phyloP scores from a whole-genome alignment of 805 yeast species.

The Candida morakotiae region DNA sequence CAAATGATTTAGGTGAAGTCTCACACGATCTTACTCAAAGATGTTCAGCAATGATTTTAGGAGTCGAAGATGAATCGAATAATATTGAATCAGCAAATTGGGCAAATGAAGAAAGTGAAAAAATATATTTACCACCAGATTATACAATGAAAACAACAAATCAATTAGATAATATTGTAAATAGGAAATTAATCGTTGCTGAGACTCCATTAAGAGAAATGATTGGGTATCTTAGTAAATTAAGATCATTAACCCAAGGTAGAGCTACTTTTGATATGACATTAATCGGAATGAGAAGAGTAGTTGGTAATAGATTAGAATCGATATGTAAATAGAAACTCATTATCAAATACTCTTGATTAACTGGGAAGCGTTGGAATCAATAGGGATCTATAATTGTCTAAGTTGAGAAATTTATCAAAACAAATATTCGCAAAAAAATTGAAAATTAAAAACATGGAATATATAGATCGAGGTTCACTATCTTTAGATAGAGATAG shows the following conservation, averaged over 20 bases:
- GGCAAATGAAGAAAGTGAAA: slow-evolving; percentile 55
- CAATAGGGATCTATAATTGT: no score
- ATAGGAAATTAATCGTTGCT: slow-evolving; percentile 64
- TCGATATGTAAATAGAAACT: slow-evolving; percentile 5
- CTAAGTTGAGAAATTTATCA: slow-evolving; percentile 1
- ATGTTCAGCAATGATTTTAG: slow-evolving; percentile 68
- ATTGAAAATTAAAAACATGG: neutral
- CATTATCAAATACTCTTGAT: no score
- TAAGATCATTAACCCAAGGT: slow-evolving; percentile 86
- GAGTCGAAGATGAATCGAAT: slow-evolving; percentile 62
- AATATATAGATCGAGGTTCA: slow-evolving; percentile 9
- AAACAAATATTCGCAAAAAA: neutral
- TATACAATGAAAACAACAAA: slow-evolving; percentile 40
- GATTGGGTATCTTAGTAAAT: slow-evolving; percentile 78
- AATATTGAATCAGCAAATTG: slow-evolving; percentile 36
- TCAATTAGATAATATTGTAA: slow-evolving; percentile 16
- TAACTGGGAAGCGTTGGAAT: no score
- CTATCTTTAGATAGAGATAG: slow-evolving; percentile 30
- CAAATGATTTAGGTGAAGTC: slow-evolving; percentile 76
- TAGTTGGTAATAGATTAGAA: slow-evolving; percentile 44
- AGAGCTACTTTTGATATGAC: slow-evolving; percentile 81
- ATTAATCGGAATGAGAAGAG: slow-evolving; percentile 68
- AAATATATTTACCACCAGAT: slow-evolving; percentile 73
- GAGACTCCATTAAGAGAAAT: slow-evolving; percentile 82
- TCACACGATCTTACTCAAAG: slow-evolving; percentile 79